Conservation (phyloP, 2,329 filamentous ascomycete species). For the Geosmithia putterillii region DNA sequence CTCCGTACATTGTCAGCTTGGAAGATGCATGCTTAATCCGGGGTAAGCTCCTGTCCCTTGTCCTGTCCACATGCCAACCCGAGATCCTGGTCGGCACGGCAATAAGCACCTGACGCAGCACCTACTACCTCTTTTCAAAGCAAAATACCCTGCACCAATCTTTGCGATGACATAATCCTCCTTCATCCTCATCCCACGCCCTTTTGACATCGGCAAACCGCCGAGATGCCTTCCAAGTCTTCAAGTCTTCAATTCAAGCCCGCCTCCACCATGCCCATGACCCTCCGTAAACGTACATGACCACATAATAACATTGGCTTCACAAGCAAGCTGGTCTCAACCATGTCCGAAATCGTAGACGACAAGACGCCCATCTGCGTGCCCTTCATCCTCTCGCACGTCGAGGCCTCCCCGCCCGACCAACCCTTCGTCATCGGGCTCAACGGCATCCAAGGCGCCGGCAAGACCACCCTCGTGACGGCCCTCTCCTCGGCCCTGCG, state of each 20-base stretch:
- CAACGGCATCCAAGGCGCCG: conserved; percentile 83
- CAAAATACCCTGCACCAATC: too few relatives aligned
- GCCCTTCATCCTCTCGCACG: conserved; percentile 57
- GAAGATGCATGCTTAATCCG: too few relatives aligned
- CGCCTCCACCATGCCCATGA: not conserved
- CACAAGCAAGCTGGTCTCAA: too few relatives aligned
- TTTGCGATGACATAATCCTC: not conserved
- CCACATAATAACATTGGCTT: not conserved
- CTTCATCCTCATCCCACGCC: not conserved
- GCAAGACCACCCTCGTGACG: conserved; percentile 79
- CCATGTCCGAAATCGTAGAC: conserved; percentile 37
- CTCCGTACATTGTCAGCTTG: too few relatives aligned
- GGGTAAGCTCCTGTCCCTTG: too few relatives aligned
- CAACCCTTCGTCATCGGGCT: conserved; percentile 73
- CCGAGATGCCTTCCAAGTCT: not conserved
- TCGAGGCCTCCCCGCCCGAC: conserved; percentile 26
- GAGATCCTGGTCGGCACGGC: not conserved
- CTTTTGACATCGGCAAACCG: not conserved
- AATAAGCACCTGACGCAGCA: not conserved
- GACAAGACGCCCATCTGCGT: conserved; percentile 71
- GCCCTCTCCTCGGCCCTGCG: conserved; percentile 51
- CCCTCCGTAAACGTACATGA: not conserved
- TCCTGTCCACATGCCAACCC: not conserved
- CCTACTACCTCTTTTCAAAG: too few relatives aligned
- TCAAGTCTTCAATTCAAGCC: not conserved